These are phyloP conservation scores for Tephrocybe sp. DNA, from an alignment of 768 basidiomycete genomes.

Conservation along the genomic window DNA sequence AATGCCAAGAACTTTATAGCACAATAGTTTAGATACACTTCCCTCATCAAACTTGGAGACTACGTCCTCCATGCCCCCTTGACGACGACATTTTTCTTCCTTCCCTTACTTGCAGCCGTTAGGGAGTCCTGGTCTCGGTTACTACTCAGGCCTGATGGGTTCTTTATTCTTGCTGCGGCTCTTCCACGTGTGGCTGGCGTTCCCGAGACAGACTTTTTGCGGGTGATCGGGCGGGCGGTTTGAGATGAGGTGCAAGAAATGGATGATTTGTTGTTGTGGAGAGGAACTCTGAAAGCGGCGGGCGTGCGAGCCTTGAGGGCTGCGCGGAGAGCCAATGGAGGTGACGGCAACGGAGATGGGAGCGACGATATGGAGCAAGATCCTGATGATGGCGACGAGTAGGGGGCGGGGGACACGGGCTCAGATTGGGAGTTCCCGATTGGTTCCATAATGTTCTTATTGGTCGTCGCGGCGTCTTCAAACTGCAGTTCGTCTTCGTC, in stretches of 20 bases:
- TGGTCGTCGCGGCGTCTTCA: background rate
- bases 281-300: background rate
- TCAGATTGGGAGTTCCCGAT: background rate
- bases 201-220: background rate
- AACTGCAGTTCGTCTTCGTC: slow-evolving; percentile 10
- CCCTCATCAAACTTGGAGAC: background rate
- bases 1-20: too few relatives aligned
- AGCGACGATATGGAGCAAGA: background rate
- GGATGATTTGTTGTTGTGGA: background rate
- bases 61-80: slow-evolving; percentile 1
- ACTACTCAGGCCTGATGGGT: background rate
- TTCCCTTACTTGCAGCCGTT: background rate
- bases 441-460: background rate
- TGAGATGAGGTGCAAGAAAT: background rate
- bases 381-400: background rate
- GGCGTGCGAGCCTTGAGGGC: background rate
- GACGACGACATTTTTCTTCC: background rate
- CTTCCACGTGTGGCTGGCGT: background rate
- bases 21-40: background rate
- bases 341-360: background rate
- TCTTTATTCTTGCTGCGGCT: background rate
- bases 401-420: background rate
- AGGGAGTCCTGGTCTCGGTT: background rate
- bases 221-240: background rate
- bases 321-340: background rate